These are phyloP conservation scores for Penicillium oxalicum DNA, from an alignment of 2,329 filamentous ascomycete genomes.

Conservation along the genomic window DNA sequence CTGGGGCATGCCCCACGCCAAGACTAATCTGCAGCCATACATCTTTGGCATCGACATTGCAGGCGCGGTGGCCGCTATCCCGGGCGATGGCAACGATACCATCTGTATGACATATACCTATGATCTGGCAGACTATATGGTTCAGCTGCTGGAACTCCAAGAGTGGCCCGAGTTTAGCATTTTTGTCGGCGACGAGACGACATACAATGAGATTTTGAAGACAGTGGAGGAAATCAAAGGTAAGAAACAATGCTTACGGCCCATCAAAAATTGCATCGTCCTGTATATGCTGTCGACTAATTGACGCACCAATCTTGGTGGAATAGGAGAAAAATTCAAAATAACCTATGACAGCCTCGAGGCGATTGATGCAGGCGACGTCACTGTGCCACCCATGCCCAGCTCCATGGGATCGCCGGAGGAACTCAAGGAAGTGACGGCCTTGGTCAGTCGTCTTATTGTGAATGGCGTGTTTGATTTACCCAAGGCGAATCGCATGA, in stretches of 20 bases:
- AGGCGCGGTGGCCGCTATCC: slow-evolving; percentile 44
- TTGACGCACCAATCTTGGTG: not conserved
- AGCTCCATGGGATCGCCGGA: slow-evolving; percentile 13
- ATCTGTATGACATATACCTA: slow-evolving; percentile 46
- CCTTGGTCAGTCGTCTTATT: slow-evolving; percentile 24
- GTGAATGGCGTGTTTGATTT: slow-evolving; percentile 26
- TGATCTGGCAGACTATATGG: slow-evolving; percentile 47
- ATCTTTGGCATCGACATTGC: slow-evolving; percentile 43
- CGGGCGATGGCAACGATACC: slow-evolving; percentile 43
- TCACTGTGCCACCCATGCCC: slow-evolving; percentile 30
- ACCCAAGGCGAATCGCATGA: slow-evolving; percentile 20
- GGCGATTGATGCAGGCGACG: slow-evolving; percentile 28
- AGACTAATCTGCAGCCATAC: slow-evolving; percentile 36
- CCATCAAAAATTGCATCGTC: too few relatives aligned
- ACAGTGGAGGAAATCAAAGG: slow-evolving; percentile 41
- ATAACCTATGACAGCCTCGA: slow-evolving; percentile 31
- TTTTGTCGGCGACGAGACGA: slow-evolving; percentile 38
- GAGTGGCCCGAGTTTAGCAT: slow-evolving; percentile 41
- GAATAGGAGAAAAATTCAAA: slow-evolving; percentile 30
- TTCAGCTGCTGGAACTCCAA: slow-evolving; percentile 36
- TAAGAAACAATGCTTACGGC: slow-evolving; percentile 13
- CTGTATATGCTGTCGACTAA: not conserved
- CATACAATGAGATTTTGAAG: slow-evolving; percentile 43
- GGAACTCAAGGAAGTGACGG: slow-evolving; percentile 23
- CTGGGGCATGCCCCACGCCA: slow-evolving; percentile 36